Conservation (phyloP, 2,329 filamentous ascomycete genomes). For the Leptographium radiaticola region DNA sequence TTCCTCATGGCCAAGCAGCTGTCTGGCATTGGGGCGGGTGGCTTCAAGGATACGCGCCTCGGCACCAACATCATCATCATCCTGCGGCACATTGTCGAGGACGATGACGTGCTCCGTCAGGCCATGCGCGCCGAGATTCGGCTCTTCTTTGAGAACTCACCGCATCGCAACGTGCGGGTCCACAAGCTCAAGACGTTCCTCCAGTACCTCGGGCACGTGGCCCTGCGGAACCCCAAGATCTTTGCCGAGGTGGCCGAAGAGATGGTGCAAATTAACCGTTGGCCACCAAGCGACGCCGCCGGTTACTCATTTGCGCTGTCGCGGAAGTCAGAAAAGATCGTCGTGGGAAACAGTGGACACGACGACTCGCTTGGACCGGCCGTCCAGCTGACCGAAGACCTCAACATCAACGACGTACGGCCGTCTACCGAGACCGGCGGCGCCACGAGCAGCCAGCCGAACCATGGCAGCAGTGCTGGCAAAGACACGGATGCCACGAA, state of each 20-base stretch:
- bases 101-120: constrained; percentile 79
- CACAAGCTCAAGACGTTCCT: constrained; percentile 63
- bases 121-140: constrained; percentile 86
- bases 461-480: constrained; percentile 19
- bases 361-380: constrained; percentile 30
- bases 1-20: constrained; percentile 96
- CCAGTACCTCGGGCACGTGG: constrained; percentile 64
- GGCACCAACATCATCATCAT: constrained; percentile 64
- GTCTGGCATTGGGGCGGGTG: constrained; percentile 62
- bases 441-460: too few relatives aligned
- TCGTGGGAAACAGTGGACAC: constrained; percentile 9
- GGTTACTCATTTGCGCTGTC: constrained; percentile 1
- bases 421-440: constrained; percentile 41
- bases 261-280: constrained; percentile 61
- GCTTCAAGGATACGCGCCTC: constrained; percentile 45
- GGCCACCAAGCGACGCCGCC: constrained; percentile 18
- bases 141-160: constrained; percentile 55
- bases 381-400: constrained; percentile 30
- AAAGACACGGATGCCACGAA: constrained; percentile 48
- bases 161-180: constrained; percentile 34
- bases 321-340: neutral
- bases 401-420: constrained; percentile 41
- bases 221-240: constrained; percentile 66
- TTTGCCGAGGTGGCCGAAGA: constrained; percentile 86
- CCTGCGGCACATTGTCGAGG: constrained; percentile 84